A percentile compares a stretch with the other conserved stretches of the same genome.
Evolutionary conservation across 179 eudicot genomes (phyloP).

Genomic region (Silene coronaria): DNA sequence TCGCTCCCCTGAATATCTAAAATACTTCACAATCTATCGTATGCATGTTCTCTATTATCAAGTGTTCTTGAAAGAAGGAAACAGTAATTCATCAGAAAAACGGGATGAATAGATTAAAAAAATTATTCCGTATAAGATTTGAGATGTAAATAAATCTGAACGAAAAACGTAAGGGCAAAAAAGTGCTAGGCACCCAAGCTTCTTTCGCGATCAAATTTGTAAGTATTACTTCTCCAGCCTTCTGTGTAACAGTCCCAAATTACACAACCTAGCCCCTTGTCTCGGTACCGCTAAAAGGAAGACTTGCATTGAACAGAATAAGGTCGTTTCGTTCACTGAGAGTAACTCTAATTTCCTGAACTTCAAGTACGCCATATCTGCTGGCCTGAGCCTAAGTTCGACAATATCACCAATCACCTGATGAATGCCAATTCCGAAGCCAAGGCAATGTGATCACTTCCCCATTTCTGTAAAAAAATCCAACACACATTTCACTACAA

Average conservation of each 20-base stretch:
- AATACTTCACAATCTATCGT: too few species aligned
- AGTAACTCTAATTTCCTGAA: neutral
- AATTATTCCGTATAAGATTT: too few species aligned
- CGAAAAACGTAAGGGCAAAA: neutral
- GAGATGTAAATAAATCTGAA: neutral
- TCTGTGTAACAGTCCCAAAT: neutral
- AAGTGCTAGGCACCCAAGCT: conserved; percentile 1
- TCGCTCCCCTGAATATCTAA: too few species aligned
- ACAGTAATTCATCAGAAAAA: too few species aligned
- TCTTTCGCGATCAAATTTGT: too few species aligned
- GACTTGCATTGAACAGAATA: neutral
- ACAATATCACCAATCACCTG: conserved; percentile 9
- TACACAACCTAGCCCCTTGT: neutral
- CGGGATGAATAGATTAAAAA: too few species aligned
- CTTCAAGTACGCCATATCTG: neutral
- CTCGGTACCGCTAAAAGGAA: neutral
- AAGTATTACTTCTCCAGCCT: neutral
- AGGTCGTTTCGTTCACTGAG: neutral
- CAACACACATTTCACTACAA: conserved; percentile 6
- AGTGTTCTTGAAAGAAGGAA: too few species aligned
- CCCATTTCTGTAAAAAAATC: conserved; percentile 76
- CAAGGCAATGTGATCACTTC: conserved; percentile 94
- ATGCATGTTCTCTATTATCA: too few species aligned
- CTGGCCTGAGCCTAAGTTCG: neutral
- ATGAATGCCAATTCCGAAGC: conserved; percentile 77